phyloP scores from a whole-genome alignment of 1,284 basidiomycete species.

The Kalmanozyma brasiliensis region DNA sequence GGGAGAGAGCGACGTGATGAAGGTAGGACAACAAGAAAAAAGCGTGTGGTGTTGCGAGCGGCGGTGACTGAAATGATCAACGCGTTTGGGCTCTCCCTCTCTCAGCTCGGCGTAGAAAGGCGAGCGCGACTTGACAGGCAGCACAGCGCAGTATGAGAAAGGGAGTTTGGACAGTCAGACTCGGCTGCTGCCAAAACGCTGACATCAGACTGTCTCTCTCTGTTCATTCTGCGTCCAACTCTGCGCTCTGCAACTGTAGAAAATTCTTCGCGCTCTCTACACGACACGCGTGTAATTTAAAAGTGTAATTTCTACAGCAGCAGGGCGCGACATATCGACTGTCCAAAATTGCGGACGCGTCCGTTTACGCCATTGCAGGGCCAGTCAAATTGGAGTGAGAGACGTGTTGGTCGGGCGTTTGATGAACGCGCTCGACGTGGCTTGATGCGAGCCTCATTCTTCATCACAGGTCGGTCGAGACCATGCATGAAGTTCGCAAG shows the following conservation, averaged over 20 bases:
- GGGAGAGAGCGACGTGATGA: constrained; percentile 6
- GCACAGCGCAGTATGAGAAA: neutral
- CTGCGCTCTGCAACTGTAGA: neutral
- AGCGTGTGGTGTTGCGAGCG: constrained; percentile 30
- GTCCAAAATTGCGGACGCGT: constrained; percentile 16
- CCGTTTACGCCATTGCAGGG: constrained; percentile 14
- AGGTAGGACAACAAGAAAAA: constrained; percentile 16
- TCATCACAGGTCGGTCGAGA: too few species aligned
- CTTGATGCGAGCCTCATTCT: constrained; percentile 9
- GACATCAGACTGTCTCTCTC: constrained; percentile 18
- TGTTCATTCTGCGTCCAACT: neutral
- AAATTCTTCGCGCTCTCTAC: constrained; percentile 33
- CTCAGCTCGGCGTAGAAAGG: neutral
- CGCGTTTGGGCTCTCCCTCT: constrained; percentile 13
- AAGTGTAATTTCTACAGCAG: constrained; percentile 11
- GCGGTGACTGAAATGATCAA: constrained; percentile 15
- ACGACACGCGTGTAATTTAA: constrained; percentile 22
- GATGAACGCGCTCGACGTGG: constrained; percentile 15
- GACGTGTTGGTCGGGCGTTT: constrained; percentile 14
- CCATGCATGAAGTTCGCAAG: neutral
- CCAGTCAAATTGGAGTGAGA: neutral
- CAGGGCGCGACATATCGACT: neutral
- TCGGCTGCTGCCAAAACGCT: constrained; percentile 7
- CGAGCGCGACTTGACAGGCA: neutral
- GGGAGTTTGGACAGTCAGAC: neutral